These are phyloP conservation scores for Lasiodiplodia citricola DNA, from an alignment of 2,329 filamentous ascomycete genomes.

Conservation along the genomic window DNA sequence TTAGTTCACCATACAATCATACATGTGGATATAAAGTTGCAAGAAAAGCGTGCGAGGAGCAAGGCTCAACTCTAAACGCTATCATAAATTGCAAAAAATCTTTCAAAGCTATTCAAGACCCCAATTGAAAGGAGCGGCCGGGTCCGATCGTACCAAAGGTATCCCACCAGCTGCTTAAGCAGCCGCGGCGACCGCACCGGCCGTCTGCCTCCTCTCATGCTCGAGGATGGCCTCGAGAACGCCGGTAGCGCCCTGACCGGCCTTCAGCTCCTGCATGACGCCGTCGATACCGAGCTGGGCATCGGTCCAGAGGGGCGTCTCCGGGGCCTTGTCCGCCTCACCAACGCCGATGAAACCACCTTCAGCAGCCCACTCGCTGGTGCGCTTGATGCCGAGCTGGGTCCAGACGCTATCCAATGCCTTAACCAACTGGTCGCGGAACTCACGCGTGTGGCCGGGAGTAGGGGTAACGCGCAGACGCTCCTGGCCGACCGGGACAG, in stretches of 20 bases:
- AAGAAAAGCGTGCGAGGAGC: constrained; percentile 6
- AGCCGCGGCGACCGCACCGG: constrained; percentile 51
- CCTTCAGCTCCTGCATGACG: constrained; percentile 58
- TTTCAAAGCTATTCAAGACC: constrained; percentile 1
- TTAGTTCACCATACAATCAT: neutral
- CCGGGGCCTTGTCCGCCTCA: constrained; percentile 64
- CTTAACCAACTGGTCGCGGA: constrained; percentile 82
- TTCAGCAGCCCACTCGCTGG: constrained; percentile 86
- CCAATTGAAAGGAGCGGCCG: constrained; percentile 24
- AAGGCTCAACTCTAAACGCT: constrained; percentile 12
- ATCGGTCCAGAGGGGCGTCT: constrained; percentile 87
- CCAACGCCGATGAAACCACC: constrained; percentile 97
- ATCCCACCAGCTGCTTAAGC: constrained; percentile 28
- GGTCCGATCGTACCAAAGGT: constrained; percentile 5
- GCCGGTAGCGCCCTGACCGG: constrained; percentile 48
- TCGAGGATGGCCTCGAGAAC: constrained; percentile 57
- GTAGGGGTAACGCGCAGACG: constrained; percentile 95
- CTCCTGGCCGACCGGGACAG: constrained; percentile 97
- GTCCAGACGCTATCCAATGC: constrained; percentile 89
- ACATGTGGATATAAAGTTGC: neutral
- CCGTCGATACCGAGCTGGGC: constrained; percentile 78
- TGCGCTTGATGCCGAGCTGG: constrained; percentile 87
- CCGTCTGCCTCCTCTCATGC: constrained; percentile 51
- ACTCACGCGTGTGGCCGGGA: constrained; percentile 84
- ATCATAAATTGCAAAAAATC: neutral